A percentile compares a stretch with the other conserved stretches of the same genome.
phyloP scores from a whole-genome alignment of 75 land plant genomes.

The Isoetes taiwanensis region DNA sequence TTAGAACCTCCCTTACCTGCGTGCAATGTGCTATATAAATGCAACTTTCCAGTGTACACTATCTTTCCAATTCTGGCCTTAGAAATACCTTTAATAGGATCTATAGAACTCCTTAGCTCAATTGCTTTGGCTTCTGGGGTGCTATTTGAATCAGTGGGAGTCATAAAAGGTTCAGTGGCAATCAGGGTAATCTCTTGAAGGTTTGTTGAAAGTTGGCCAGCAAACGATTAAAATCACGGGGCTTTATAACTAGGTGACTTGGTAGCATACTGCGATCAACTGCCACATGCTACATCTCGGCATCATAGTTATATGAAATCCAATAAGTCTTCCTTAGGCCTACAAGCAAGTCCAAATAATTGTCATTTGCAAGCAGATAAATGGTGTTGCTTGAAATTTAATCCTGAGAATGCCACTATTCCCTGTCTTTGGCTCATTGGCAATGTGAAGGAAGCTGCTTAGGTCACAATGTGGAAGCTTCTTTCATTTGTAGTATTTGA shows the following conservation, averaged over 20 bases:
- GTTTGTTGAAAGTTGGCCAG: constrained; percentile 77
- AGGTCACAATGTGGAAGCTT: too few species aligned
- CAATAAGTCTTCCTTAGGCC: constrained; percentile 76
- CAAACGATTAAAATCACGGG: constrained; percentile 69
- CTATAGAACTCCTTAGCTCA: constrained; percentile 88
- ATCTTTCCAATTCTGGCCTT: too few species aligned
- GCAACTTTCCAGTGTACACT: too few species aligned
- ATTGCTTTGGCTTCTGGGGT: constrained; percentile 80
- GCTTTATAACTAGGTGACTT: constrained; percentile 74
- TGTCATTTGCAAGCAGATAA: too few species aligned
- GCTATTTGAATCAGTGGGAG: constrained; percentile 26
- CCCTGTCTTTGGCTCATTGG: too few species aligned
- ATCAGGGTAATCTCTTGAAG: constrained; percentile 92
- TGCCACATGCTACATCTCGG: constrained; percentile 73
- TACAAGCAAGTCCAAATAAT: too few species aligned
- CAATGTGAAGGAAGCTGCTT: too few species aligned
- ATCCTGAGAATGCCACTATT: too few species aligned
- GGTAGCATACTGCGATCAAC: constrained; percentile 56
- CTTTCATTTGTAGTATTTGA: too few species aligned
- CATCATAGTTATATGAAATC: constrained; percentile 84
- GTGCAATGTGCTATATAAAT: too few species aligned
- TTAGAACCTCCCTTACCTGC: too few species aligned
- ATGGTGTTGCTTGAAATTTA: too few species aligned
- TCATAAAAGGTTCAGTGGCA: constrained; percentile 59
- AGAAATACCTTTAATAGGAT: constrained; percentile 93